These are phyloP conservation scores for Cercospora nicotianae DNA, from an alignment of 2,329 filamentous ascomycete genomes.

Conservation along the genomic window DNA sequence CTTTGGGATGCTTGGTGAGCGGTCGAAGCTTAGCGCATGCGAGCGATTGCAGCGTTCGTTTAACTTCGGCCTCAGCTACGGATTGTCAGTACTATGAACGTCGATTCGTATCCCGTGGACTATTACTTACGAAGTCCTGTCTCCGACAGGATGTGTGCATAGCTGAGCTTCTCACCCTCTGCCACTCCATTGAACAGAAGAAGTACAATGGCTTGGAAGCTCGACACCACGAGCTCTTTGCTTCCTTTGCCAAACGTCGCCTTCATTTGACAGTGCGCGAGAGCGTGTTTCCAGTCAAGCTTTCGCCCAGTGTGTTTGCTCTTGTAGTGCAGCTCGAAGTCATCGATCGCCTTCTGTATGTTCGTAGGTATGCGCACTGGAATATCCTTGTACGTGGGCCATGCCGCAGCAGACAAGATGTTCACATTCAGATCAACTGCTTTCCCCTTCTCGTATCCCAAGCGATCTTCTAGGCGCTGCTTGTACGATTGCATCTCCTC, in stretches of 20 bases:
- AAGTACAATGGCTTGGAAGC: conserved; percentile 88
- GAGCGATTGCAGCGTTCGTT: conserved; percentile 89
- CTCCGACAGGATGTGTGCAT: conserved; percentile 70
- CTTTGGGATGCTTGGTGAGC: conserved; percentile 79
- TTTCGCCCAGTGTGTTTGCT: conserved; percentile 84
- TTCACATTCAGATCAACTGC: conserved; percentile 79
- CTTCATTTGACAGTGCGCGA: conserved; percentile 86
- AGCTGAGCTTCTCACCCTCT: conserved; percentile 65
- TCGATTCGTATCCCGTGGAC: background rate
- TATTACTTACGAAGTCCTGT: conserved; percentile 66
- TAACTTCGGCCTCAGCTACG: conserved; percentile 70
- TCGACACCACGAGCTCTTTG: conserved; percentile 88
- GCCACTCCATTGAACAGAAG: conserved; percentile 79
- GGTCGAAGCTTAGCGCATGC: conserved; percentile 88
- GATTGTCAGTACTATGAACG: conserved; percentile 26
- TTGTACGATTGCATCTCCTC: conserved; percentile 94
- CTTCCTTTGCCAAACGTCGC: conserved; percentile 75
- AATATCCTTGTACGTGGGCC: conserved; percentile 86
- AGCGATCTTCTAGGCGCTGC: conserved; percentile 60
- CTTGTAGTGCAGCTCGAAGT: conserved; percentile 84
- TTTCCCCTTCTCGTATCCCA: conserved; percentile 46
- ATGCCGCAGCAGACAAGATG: conserved; percentile 86
- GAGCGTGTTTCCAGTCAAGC: conserved; percentile 85
- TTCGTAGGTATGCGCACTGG: conserved; percentile 72
- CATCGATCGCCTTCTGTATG: conserved; percentile 72